A percentile compares a stretch with the other conserved stretches of the same genome.
phyloP scores from a whole-genome alignment of 2,329 filamentous ascomycete genomes.

The Tolypocladium guangdongense region DNA sequence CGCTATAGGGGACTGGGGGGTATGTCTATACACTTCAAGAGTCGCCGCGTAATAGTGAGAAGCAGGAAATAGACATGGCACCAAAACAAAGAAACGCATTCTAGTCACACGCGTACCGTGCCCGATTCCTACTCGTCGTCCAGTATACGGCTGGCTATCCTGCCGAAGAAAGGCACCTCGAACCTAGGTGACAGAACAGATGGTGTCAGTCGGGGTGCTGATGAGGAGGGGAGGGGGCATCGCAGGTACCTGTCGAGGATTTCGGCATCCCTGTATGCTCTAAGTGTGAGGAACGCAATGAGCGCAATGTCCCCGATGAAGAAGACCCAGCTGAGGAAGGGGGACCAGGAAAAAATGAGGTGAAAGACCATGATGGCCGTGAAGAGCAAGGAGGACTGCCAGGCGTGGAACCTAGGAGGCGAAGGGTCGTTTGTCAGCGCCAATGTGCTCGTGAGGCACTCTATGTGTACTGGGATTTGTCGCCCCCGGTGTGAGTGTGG shows the following conservation, averaged over 20 bases:
- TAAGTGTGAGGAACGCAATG: constrained; percentile 65
- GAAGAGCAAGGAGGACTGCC: constrained; percentile 83
- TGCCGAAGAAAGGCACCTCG: constrained; percentile 80
- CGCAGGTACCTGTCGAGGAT: constrained; percentile 51
- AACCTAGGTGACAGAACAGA: constrained; percentile 37
- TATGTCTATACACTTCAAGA: background rate
- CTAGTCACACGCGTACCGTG: background rate
- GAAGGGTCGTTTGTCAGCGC: constrained; percentile 7
- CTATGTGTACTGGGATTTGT: too few species aligned
- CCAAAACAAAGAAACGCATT: background rate
- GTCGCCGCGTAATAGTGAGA: background rate
- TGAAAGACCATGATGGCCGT: constrained; percentile 66
- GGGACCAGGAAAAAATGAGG: constrained; percentile 76
- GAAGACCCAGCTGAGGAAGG: constrained; percentile 72
- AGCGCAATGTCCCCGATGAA: constrained; percentile 64
- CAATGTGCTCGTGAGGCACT: background rate
- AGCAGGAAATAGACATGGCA: background rate
- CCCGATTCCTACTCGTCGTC: constrained; percentile 55
- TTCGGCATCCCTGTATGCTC: constrained; percentile 75
- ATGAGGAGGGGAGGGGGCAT: background rate
- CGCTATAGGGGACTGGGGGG: background rate
- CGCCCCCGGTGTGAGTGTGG: background rate
- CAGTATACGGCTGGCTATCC: constrained; percentile 75
- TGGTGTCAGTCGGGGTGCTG: background rate
- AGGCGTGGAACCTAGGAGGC: constrained; percentile 72